These are phyloP conservation scores for Pythium plurisporium DNA, from an alignment of 352 stramenopile species.

Conservation along the genomic window DNA sequence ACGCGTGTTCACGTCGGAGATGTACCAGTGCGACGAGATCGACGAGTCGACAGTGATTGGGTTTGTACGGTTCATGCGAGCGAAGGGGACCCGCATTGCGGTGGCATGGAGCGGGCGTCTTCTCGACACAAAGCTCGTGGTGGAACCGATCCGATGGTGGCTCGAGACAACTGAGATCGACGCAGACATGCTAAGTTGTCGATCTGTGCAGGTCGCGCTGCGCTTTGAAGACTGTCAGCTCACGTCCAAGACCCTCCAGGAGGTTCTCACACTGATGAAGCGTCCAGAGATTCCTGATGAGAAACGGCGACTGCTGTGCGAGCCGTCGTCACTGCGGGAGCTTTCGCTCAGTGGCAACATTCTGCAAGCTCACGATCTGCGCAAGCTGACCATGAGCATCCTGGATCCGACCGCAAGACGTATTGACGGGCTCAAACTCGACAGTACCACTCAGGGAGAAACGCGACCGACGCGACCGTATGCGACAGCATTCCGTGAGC, in stretches of 20 bases:
- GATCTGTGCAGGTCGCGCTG: background rate
- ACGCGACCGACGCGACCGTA: background rate
- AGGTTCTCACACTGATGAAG: background rate
- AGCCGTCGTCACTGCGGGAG: background rate
- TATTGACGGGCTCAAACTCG: background rate
- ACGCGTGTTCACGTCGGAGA: background rate
- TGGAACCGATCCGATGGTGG: background rate
- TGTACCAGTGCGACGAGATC: background rate
- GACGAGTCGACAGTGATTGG: background rate
- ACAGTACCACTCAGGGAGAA: background rate
- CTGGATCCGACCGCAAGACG: background rate
- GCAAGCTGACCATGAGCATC: background rate
- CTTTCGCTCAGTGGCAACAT: background rate
- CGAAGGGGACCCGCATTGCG: background rate
- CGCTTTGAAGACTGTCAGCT: constrained; percentile 2
- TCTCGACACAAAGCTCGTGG: background rate
- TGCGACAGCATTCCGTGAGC: background rate
- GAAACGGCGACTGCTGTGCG: background rate
- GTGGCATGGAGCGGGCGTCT: background rate
- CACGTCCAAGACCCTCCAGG: background rate
- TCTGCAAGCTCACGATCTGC: background rate
- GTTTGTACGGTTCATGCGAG: background rate
- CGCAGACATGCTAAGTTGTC: background rate
- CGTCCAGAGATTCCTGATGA: background rate
- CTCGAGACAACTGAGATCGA: background rate